A percentile compares a stretch with the other conserved stretches of the same genome.
Evolutionary conservation across 352 stramenopile genomes (phyloP).

Genomic region (Pythium aquatile): DNA sequence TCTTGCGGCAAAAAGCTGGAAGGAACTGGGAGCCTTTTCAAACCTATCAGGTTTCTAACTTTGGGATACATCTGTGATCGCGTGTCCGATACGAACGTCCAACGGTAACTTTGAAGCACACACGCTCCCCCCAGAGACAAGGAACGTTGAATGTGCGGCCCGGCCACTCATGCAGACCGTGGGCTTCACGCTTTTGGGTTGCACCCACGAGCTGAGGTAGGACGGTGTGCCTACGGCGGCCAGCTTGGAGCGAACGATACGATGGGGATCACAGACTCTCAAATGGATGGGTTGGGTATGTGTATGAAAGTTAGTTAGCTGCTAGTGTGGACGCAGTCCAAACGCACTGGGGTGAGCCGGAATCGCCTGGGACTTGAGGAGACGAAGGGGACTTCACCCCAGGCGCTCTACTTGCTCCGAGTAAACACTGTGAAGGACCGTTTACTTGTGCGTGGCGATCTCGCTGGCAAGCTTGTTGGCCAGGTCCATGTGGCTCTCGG

Average conservation of each 20-base stretch:
- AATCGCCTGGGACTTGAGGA: not conserved
- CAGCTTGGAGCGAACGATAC: not conserved
- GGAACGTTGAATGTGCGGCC: not conserved
- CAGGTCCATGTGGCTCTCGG: slow-evolving; percentile 98
- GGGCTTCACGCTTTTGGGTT: too few species aligned
- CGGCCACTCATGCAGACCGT: not conserved
- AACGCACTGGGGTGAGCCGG: not conserved
- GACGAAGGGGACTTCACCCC: not conserved
- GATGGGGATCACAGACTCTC: not conserved
- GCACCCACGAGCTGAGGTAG: too few species aligned
- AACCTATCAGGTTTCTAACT: not conserved
- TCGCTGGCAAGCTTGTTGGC: slow-evolving; percentile 93
- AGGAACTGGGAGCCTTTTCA: slow-evolving; percentile 5
- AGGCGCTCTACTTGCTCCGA: slow-evolving; percentile 6
- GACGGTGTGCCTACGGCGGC: too few species aligned
- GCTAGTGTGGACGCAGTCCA: slow-evolving; percentile 4
- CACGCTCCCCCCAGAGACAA: not conserved
- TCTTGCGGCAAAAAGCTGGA: slow-evolving; percentile 21
- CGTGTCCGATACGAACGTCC: slow-evolving; percentile 1
- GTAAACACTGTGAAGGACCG: not conserved
- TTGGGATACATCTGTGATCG: not conserved
- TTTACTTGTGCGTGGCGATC: slow-evolving; percentile 68
- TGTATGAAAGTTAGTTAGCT: slow-evolving; percentile 9
- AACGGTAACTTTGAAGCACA: slow-evolving; percentile 7
- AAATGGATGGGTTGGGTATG: slow-evolving; percentile 3